Percentiles rank a stretch among this genome's conserved stretches.
These are phyloP conservation scores for Venturiaceae sp. DNA, from an alignment of 2,329 filamentous ascomycete genomes.

Conservation along the genomic window DNA sequence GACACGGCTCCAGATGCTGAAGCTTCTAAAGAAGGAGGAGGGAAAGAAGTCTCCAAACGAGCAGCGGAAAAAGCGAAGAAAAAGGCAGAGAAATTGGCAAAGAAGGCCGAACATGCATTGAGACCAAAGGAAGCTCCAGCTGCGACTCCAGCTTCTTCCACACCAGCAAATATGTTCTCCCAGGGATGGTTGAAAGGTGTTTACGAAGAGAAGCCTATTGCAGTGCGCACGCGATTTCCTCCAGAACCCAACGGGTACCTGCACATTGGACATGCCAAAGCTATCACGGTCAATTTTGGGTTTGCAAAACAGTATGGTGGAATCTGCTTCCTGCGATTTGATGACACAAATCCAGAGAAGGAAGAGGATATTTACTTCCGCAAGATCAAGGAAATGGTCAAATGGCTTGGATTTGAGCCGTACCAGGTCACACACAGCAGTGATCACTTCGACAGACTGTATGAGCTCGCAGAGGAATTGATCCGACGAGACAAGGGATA, in stretches of 20 bases:
- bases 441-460: conserved; percentile 82
- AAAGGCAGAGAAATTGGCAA: conserved; percentile 33
- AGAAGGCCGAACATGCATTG: conserved; percentile 29
- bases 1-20: background rate
- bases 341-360: conserved; percentile 91
- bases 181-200: conserved; percentile 40
- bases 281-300: conserved; percentile 92
- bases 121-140: conserved; percentile 20
- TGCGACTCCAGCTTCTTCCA: conserved; percentile 14
- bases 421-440: conserved; percentile 74
- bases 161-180: conserved; percentile 31
- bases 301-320: conserved; percentile 81
- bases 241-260: conserved; percentile 79
- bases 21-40: background rate
- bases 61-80: conserved; percentile 35
- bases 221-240: conserved; percentile 39
- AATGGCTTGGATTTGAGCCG: conserved; percentile 80
- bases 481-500: conserved; percentile 62
- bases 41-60: conserved; percentile 29
- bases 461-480: conserved; percentile 79
- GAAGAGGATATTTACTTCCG: conserved; percentile 86
- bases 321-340: conserved; percentile 67
- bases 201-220: conserved; percentile 39
- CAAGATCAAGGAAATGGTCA: conserved; percentile 79
- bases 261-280: conserved; percentile 90